Evolutionary conservation across 768 basidiomycete genomes (phyloP), one percentile per base, ranked within the genome.

Genomic region (Sporobolomyces pararoseus): DNA sequence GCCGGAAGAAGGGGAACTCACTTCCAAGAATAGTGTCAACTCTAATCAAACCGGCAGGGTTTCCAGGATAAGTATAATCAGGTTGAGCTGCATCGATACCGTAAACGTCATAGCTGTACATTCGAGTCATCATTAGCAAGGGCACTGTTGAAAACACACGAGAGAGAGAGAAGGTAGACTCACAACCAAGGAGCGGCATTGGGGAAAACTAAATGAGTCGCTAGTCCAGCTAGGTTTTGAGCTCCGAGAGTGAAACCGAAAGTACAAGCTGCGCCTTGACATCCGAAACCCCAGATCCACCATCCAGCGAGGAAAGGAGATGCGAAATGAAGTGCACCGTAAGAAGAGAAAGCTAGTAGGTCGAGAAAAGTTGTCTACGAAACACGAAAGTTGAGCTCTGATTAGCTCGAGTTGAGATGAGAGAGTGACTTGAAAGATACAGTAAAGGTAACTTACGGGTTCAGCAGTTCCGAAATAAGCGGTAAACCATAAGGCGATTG

Each of bases 231-330:
- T 21, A 73, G 29, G 52, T 73, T 73, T 25, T 73, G 72, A 16
- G 65, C 37, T 6, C 72, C 72, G 12, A 73, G 52, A 9, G 63
- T 66, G 61, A 65, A 70, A 7, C 65, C 68, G n/a, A 69, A 72
- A 2, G 66, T 68, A 25, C 58, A 52, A 23, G 71, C 71, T 0
- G 66, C 66, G 16, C 71, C 71, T 35, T 72, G 71, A 37, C 63
- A 29, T 5, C 66, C 72, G 39, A 73, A 73, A 14, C 72, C 72
- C 72, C 72, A 73, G 44, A 66, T 63, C 72, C 72, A 73, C 72
- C 72, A 73, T 1, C 54, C 72, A 0, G 62, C 62, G 50, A 69
- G 10, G 72, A 73, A 66, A 5, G 72, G 68, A 29, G 61, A 63
- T 7, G 72, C 72, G 21, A 73, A 73, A 49, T 73, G 72, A 0